Evolutionary conservation across 768 basidiomycete species (phyloP).

Genomic region (Cubamyces sp.): DNA sequence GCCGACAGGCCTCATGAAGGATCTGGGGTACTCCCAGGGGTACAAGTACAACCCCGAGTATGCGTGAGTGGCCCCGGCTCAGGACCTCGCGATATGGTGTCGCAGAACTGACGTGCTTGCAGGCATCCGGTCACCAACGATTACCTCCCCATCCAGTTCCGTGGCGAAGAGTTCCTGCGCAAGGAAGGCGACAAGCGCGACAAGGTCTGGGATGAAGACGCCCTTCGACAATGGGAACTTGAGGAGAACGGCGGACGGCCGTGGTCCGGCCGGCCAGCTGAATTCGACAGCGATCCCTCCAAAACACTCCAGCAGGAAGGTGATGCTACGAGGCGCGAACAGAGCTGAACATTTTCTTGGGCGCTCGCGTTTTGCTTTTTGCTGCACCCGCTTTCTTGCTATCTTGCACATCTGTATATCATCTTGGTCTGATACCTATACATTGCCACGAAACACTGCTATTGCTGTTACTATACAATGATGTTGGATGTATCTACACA

Average conservation of each 20-base stretch:
- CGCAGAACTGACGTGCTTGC: conserved; percentile 1
- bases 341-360: not conserved
- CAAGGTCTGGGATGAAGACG: conserved; percentile 54
- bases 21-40: conserved; percentile 51
- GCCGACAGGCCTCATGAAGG: conserved; percentile 63
- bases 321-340: not conserved
- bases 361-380: conserved; percentile 8
- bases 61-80: conserved; percentile 33
- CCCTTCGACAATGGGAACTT: conserved; percentile 50
- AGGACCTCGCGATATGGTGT: not conserved
- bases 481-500: not conserved
- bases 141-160: conserved; percentile 51
- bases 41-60: conserved; percentile 57
- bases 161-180: conserved; percentile 42
- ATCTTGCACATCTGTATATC: conserved; percentile 5
- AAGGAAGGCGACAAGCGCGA: conserved; percentile 41
- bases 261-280: conserved; percentile 39
- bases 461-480: not conserved
- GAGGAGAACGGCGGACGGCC: conserved; percentile 42
- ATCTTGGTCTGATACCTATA: not conserved
- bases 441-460: not conserved
- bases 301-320: not conserved
- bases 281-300: not conserved
- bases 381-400: conserved; percentile 4
- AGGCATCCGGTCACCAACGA: conserved; percentile 59